These are phyloP conservation scores for Vaucheria bursata DNA, from an alignment of 352 stramenopile species.

Conservation along the genomic window DNA sequence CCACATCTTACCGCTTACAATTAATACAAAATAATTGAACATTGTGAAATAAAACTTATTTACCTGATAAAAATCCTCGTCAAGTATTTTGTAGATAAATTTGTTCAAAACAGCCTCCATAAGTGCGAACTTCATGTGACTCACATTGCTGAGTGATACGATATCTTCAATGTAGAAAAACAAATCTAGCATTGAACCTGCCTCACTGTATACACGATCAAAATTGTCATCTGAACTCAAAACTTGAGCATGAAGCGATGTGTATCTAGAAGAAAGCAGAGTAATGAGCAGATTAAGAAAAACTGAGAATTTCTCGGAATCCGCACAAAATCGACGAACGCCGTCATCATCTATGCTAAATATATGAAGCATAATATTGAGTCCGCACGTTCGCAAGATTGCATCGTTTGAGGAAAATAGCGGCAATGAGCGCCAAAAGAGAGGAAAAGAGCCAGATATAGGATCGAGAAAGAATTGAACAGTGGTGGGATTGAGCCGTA, in stretches of 20 bases:
- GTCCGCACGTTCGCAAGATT: constrained; percentile 27
- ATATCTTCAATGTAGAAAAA: background rate
- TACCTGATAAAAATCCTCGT: too few relatives aligned
- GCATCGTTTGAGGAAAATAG: constrained; percentile 19
- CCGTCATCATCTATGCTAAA: constrained; percentile 18
- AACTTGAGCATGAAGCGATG: background rate
- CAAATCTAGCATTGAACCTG: background rate
- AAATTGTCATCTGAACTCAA: too few relatives aligned
- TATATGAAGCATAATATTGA: constrained; percentile 35
- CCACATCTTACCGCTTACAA: too few relatives aligned
- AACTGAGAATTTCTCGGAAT: background rate
- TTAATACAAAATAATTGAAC: too few relatives aligned
- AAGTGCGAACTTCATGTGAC: too few relatives aligned
- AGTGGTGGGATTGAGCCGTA: constrained; percentile 31
- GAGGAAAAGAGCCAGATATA: constrained; percentile 17
- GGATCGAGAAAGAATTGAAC: constrained; percentile 41
- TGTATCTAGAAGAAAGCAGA: background rate
- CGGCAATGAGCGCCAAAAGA: constrained; percentile 20
- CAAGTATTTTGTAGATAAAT: too few relatives aligned
- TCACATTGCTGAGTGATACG: background rate
- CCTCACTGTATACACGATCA: too few relatives aligned
- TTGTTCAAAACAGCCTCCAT: too few relatives aligned
- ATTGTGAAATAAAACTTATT: too few relatives aligned
- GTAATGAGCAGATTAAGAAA: background rate
- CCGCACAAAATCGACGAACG: background rate